Evolutionary conservation across 495 filamentous ascomycete genomes (phyloP).

Genomic region (Penicillium coprophilum): DNA sequence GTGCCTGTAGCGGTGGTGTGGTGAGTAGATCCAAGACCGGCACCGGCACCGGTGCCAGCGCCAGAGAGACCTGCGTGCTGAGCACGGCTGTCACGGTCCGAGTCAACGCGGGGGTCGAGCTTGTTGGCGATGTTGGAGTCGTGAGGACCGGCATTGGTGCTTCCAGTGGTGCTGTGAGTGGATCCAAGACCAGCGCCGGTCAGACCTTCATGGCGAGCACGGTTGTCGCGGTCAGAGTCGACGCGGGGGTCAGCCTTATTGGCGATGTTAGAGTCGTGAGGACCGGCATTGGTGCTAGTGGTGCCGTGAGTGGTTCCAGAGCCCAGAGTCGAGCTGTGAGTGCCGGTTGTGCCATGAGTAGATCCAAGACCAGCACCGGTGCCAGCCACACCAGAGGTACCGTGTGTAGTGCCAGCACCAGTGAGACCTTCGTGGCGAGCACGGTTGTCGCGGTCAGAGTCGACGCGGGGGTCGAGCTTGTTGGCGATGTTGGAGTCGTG

Average conservation of each 20-base stretch:
- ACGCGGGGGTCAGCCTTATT: conserved; percentile 53
- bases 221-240: conserved; percentile 37
- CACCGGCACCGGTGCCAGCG: neutral
- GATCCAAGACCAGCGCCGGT: neutral
- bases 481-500: conserved; percentile 43
- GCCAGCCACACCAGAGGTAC: neutral
- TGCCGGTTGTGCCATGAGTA: neutral
- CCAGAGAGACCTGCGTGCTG: neutral
- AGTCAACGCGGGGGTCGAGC: conserved; percentile 9
- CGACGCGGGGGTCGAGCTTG: conserved; percentile 51
- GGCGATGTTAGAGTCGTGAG: conserved; percentile 37
- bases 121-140: conserved; percentile 11
- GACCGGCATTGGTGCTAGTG: neutral
- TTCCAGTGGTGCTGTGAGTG: neutral
- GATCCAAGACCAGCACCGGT: neutral
- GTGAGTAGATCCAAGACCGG: neutral
- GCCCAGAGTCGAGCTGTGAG: neutral
- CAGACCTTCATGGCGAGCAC: neutral
- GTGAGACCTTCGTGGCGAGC: neutral
- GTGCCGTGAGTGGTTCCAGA: neutral
- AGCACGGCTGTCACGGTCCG: conserved; percentile 7
- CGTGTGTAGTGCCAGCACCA: neutral
- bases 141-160: neutral
- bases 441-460: conserved; percentile 34
- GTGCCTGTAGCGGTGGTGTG: neutral